Percentiles rank a stretch among this genome's conserved stretches.
phyloP scores from a whole-genome alignment of 2,329 filamentous ascomycete species.

The Neocucurbitaria cava region DNA sequence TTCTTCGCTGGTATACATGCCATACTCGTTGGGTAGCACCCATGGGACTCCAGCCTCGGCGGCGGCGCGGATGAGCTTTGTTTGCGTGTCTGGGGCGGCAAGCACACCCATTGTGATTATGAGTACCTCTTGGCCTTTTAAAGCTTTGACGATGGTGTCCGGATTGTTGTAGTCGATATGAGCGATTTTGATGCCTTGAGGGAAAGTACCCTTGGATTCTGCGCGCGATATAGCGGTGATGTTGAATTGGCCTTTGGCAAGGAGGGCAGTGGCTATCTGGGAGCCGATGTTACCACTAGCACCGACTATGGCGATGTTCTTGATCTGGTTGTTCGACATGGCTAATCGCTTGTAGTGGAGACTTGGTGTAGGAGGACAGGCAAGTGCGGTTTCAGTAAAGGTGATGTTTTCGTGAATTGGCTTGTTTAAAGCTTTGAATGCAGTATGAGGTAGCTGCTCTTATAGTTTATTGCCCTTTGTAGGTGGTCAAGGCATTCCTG shows the following conservation, averaged over 20 bases:
- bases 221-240: conserved; percentile 60
- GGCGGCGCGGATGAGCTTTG: conserved; percentile 45
- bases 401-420: not conserved
- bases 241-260: conserved; percentile 54
- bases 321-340: conserved; percentile 28
- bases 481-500: not conserved
- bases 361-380: not conserved
- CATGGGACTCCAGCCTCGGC: conserved; percentile 47
- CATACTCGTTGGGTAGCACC: conserved; percentile 50
- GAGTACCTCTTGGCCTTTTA: conserved; percentile 48
- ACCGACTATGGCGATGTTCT: conserved; percentile 50
- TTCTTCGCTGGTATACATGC: conserved; percentile 37
- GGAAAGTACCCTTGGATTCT: conserved; percentile 53
- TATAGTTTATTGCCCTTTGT: not conserved
- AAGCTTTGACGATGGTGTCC: conserved; percentile 44
- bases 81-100: conserved; percentile 36
- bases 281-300: conserved; percentile 36
- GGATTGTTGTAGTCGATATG: conserved; percentile 59
- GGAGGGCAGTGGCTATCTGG: conserved; percentile 48
- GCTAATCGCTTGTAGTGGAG: not conserved
- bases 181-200: conserved; percentile 48
- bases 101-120: conserved; percentile 47
- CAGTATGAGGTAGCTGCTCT: not conserved
- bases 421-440: not conserved
- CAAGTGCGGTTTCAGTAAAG: not conserved